These are phyloP conservation scores for Spiraea crenata DNA, from an alignment of 331 rosid genomes.

Conservation along the genomic window DNA sequence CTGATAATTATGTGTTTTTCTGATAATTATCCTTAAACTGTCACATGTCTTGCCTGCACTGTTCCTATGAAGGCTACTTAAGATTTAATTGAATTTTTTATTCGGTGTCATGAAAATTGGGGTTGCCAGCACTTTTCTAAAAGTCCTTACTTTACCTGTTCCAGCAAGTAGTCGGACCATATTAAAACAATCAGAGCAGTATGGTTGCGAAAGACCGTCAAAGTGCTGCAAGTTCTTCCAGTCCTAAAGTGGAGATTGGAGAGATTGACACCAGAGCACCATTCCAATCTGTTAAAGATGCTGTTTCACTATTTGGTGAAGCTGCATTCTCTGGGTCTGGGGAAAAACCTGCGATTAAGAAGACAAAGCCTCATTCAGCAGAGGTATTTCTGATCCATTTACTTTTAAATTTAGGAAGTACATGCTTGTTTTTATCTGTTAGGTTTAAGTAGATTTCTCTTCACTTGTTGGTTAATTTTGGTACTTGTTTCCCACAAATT, in stretches of 20 bases:
- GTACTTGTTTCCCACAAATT: not conserved
- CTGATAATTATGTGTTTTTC: not conserved
- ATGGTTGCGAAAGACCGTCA: slow-evolving; percentile 72
- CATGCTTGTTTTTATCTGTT: not conserved
- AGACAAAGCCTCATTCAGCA: slow-evolving; percentile 71
- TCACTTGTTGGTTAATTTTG: not conserved
- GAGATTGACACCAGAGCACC: slow-evolving; percentile 99
- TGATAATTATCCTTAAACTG: not conserved
- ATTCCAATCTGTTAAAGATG: slow-evolving; percentile 97
- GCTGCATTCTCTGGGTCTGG: slow-evolving; percentile 95
- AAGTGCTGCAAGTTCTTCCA: slow-evolving; percentile 57
- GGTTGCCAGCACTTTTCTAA: not conserved
- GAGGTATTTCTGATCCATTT: slow-evolving; percentile 56
- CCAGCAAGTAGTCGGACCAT: slow-evolving; percentile 12
- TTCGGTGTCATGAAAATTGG: not conserved
- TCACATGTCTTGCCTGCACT: not conserved
- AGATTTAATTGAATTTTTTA: not conserved
- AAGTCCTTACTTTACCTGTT: not conserved
- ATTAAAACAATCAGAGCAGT: slow-evolving; percentile 19
- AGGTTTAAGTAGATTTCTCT: not conserved
- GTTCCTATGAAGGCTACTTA: not conserved
- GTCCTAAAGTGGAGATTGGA: slow-evolving; percentile 80
- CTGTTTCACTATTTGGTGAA: slow-evolving; percentile 85
- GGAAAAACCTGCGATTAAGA: slow-evolving; percentile 63
- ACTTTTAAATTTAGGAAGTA: not conserved